A percentile compares a stretch with the other conserved stretches of the same genome.
phyloP scores from a whole-genome alignment of 495 filamentous ascomycete genomes.

The Lophiostoma macrostomum region DNA sequence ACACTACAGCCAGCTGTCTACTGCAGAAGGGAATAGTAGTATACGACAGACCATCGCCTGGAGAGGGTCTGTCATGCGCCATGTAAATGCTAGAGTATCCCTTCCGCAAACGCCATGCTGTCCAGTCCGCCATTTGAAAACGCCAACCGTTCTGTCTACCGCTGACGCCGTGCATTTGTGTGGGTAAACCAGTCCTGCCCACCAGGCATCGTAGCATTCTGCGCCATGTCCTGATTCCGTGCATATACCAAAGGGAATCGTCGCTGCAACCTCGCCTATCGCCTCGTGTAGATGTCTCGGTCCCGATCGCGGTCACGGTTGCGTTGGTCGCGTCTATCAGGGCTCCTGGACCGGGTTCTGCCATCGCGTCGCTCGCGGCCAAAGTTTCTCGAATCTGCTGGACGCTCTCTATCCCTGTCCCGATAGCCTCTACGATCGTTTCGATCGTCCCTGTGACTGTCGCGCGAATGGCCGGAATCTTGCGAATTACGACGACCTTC shows the following conservation, averaged over 20 bases:
- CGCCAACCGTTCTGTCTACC: background rate
- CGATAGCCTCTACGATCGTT: slow-evolving; percentile 23
- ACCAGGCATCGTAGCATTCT: background rate
- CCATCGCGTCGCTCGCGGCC: slow-evolving; percentile 20
- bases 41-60: too few species aligned
- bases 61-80: background rate
- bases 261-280: slow-evolving; percentile 4
- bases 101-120: background rate
- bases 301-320: slow-evolving; percentile 20
- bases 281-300: slow-evolving; percentile 19
- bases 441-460: slow-evolving; percentile 17
- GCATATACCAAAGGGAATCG: background rate
- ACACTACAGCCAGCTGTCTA: too few species aligned
- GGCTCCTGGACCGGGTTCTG: slow-evolving; percentile 26
- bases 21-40: too few species aligned
- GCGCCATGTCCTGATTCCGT: background rate
- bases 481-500: slow-evolving; percentile 29
- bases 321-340: slow-evolving; percentile 15
- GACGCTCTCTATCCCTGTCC: slow-evolving; percentile 25
- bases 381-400: slow-evolving; percentile 19
- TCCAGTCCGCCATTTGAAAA: too few species aligned
- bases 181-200: slow-evolving; percentile 3
- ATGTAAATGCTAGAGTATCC: slow-evolving; percentile 10
- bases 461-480: slow-evolving; percentile 31
- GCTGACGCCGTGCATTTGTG: slow-evolving; percentile 1